Conservation (phyloP, 257 asterid genomes). For the Salvia splendens region DNA sequence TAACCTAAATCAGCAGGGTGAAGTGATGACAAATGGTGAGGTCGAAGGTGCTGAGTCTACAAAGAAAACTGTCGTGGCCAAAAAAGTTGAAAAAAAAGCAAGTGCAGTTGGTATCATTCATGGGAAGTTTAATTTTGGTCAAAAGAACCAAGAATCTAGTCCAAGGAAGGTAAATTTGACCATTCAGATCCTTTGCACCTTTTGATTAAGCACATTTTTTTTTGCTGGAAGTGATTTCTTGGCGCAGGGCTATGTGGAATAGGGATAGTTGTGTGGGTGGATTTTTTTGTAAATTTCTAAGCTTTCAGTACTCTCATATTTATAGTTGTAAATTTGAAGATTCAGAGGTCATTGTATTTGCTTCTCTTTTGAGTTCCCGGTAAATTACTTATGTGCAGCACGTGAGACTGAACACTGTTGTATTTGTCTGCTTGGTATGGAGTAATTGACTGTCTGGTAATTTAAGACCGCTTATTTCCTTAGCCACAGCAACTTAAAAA, state of each 20-base stretch:
- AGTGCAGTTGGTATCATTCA: constrained; percentile 48
- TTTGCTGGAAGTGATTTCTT: background rate
- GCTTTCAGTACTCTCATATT: background rate
- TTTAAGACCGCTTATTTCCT: background rate
- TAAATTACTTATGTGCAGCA: constrained; percentile 3
- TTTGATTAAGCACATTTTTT: background rate
- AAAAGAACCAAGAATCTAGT: constrained; percentile 53
- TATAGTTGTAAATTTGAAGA: constrained; percentile 11
- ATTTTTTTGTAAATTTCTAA: background rate
- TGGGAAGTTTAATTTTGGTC: constrained; percentile 53
- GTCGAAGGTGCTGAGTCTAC: constrained; percentile 51
- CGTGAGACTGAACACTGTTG: constrained; percentile 9
- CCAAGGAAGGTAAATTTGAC: constrained; percentile 62
- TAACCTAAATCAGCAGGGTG: constrained; percentile 46
- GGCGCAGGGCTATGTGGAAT: background rate
- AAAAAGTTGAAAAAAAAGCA: constrained; percentile 56
- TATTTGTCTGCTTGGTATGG: constrained; percentile 15
- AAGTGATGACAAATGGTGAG: constrained; percentile 53
- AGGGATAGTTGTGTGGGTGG: background rate
- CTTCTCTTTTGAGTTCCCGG: constrained; percentile 12
- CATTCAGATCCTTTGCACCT: constrained; percentile 20
- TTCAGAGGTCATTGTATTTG: constrained; percentile 20
- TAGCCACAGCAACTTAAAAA: background rate
- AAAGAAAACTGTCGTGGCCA: constrained; percentile 40
- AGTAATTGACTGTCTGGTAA: constrained; percentile 3